phyloP scores from a whole-genome alignment of 2,329 filamentous ascomycete genomes.

The Epichloe brachyelytri region DNA sequence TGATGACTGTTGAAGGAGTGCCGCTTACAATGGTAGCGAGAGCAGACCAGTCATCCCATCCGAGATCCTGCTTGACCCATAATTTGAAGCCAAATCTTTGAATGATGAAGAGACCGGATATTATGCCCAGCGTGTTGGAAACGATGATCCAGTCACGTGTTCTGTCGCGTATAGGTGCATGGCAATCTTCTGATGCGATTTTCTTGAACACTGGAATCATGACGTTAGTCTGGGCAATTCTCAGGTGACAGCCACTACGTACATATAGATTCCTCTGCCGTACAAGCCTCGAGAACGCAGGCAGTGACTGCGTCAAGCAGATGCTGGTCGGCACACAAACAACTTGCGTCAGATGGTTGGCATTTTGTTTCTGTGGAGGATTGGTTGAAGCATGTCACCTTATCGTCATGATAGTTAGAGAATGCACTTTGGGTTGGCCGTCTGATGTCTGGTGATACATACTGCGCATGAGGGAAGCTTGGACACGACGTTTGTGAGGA shows the following conservation, averaged over 20 bases:
- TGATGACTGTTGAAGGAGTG: slow-evolving; percentile 12
- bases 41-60: slow-evolving; percentile 15
- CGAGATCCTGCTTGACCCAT: slow-evolving; percentile 16
- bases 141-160: slow-evolving; percentile 6
- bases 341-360: not conserved
- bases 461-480: not conserved
- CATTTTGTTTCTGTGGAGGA: not conserved
- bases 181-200: slow-evolving; percentile 7
- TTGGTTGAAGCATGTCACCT: not conserved
- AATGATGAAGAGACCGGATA: slow-evolving; percentile 20
- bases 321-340: not conserved
- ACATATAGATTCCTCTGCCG: slow-evolving; percentile 1
- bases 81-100: slow-evolving; percentile 19
- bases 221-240: too few relatives aligned
- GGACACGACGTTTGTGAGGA: not conserved
- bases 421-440: not conserved
- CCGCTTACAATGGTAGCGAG: slow-evolving; percentile 10
- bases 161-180: slow-evolving; percentile 6
- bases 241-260: not conserved
- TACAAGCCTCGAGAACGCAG: slow-evolving; percentile 1
- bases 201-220: slow-evolving; percentile 1
- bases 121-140: slow-evolving; percentile 12
- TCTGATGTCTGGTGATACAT: not conserved
- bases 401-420: not conserved
- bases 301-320: not conserved